Percentiles rank a stretch among this genome's conserved stretches.
These are phyloP conservation scores for Boletus semigastroideus DNA, from an alignment of 1,284 basidiomycete genomes.

Conservation along the genomic window DNA sequence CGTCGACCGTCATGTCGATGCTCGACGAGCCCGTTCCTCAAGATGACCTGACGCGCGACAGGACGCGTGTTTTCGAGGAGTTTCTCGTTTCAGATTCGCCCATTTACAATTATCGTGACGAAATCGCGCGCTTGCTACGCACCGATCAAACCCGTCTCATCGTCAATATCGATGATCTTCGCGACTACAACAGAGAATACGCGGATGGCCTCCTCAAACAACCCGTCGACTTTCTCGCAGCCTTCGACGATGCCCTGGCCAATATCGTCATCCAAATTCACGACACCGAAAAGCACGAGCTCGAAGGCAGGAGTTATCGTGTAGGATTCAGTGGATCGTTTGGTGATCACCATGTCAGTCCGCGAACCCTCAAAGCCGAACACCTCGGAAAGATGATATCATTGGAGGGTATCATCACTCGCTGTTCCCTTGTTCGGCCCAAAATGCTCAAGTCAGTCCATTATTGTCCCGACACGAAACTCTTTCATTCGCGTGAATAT, in stretches of 20 bases:
- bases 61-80: slow-evolving; percentile 81
- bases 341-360: slow-evolving; percentile 97
- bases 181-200: slow-evolving; percentile 87
- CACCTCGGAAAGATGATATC: slow-evolving; percentile 97
- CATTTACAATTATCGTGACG: slow-evolving; percentile 83
- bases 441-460: slow-evolving; percentile 98
- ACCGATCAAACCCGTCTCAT: slow-evolving; percentile 86
- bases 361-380: slow-evolving; percentile 84
- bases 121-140: slow-evolving; percentile 84
- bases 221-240: slow-evolving; percentile 88
- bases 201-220: slow-evolving; percentile 84
- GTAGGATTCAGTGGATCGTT: slow-evolving; percentile 98
- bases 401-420: slow-evolving; percentile 96
- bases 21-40: slow-evolving; percentile 57
- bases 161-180: slow-evolving; percentile 95
- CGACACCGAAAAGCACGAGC: slow-evolving; percentile 82
- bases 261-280: slow-evolving; percentile 76
- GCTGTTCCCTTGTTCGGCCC: slow-evolving; percentile 96
- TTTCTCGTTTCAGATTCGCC: slow-evolving; percentile 83
- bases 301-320: slow-evolving; percentile 77
- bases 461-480: slow-evolving; percentile 84
- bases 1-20: slow-evolving; percentile 49
- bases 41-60: slow-evolving; percentile 75
- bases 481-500: slow-evolving; percentile 89
- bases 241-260: slow-evolving; percentile 85